These are phyloP conservation scores for Lasiosphaeria ovina DNA, from an alignment of 495 filamentous ascomycete genomes.

Conservation along the genomic window DNA sequence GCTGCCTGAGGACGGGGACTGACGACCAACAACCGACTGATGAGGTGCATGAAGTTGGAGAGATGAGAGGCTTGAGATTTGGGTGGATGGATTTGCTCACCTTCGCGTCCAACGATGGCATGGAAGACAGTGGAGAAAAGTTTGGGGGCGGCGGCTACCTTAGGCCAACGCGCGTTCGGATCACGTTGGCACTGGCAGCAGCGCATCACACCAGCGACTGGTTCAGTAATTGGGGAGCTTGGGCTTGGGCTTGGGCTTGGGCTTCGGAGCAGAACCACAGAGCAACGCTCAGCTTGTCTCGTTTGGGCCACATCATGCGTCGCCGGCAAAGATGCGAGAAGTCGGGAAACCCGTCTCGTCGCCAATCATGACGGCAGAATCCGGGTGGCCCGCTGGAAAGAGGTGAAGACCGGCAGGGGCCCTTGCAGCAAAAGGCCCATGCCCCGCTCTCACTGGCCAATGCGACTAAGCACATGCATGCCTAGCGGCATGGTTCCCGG, in stretches of 20 bases:
- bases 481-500: constrained; percentile 14
- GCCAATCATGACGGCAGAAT: constrained; percentile 12
- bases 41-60: too few relatives aligned
- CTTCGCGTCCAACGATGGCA: too few relatives aligned
- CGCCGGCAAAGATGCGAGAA: neutral
- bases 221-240: neutral
- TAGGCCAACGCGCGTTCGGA: too few relatives aligned
- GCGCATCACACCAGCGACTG: too few relatives aligned
- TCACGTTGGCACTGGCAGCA: too few relatives aligned
- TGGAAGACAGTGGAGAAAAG: too few relatives aligned
- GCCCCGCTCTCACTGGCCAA: constrained; percentile 15
- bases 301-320: constrained; percentile 1
- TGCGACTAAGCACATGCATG: constrained; percentile 19
- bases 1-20: too few relatives aligned
- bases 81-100: too few relatives aligned
- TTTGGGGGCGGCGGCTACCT: too few relatives aligned
- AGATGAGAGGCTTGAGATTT: too few relatives aligned
- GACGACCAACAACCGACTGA: too few relatives aligned
- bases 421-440: constrained; percentile 14
- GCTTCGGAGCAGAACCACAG: neutral
- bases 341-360: neutral
- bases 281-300: neutral
- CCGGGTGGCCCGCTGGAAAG: neutral
- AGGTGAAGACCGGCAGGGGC: constrained; percentile 6
- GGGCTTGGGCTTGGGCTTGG: neutral